These are phyloP conservation scores for Ceratocystis papillata DNA, from an alignment of 2,329 filamentous ascomycete species.

Conservation along the genomic window DNA sequence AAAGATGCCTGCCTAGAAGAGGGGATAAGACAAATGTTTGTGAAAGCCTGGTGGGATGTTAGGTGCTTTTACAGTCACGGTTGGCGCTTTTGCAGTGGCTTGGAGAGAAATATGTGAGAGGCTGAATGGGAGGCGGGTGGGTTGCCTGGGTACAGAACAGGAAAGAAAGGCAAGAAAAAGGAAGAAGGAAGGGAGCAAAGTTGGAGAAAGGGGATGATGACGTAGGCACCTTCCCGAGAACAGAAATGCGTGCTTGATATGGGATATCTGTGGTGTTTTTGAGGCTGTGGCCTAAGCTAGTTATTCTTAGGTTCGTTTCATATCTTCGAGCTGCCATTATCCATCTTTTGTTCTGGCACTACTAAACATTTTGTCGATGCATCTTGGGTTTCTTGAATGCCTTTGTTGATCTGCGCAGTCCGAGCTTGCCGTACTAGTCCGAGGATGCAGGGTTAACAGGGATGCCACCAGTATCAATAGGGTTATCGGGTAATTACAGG, in stretches of 20 bases:
- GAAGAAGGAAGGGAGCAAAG: background rate
- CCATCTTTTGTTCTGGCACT: background rate
- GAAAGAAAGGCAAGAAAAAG: background rate
- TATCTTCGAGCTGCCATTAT: too few species aligned
- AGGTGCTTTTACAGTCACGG: too few species aligned
- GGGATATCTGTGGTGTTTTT: background rate
- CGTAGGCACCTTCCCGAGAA: background rate
- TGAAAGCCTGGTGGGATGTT: background rate
- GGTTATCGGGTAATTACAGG: background rate
- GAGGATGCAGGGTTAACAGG: background rate
- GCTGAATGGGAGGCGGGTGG: background rate
- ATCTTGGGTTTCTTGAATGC: background rate
- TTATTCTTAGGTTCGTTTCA: too few species aligned
- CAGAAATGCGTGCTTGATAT: background rate
- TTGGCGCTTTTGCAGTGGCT: background rate
- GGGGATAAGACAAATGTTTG: background rate
- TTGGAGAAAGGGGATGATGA: constrained; percentile 13
- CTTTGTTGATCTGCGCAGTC: too few species aligned
- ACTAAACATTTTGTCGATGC: too few species aligned
- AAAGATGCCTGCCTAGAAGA: background rate
- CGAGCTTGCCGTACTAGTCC: background rate
- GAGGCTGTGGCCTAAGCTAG: too few species aligned
- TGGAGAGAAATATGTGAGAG: background rate
- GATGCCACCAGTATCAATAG: background rate
- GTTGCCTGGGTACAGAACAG: background rate